A percentile compares a stretch with the other conserved stretches of the same genome.
These are phyloP conservation scores for Casaregolazyma lundiana DNA, from an alignment of 1,139 yeast species.

Conservation along the genomic window DNA sequence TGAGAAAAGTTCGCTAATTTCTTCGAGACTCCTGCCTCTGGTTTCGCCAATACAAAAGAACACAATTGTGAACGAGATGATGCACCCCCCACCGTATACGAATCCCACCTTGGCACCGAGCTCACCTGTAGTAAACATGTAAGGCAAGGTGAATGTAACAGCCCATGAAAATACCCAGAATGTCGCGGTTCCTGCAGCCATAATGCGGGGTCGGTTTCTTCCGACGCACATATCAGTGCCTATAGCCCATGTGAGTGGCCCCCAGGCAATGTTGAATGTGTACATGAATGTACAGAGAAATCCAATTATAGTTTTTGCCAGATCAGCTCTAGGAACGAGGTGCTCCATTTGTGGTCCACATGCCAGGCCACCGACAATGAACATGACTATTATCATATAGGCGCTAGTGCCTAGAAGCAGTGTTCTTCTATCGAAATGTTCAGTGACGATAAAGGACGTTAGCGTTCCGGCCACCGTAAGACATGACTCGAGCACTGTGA, in stretches of 20 bases:
- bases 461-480: conserved; percentile 55
- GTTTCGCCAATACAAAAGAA: conserved; percentile 68
- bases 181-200: conserved; percentile 66
- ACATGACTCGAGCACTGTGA: conserved; percentile 70
- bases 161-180: conserved; percentile 74
- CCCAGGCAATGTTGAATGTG: conserved; percentile 83
- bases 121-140: conserved; percentile 61
- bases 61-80: conserved; percentile 44
- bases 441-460: conserved; percentile 61
- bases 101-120: conserved; percentile 67
- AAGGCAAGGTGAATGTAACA: conserved; percentile 64
- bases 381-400: conserved; percentile 61
- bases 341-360: no score
- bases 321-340: not conserved
- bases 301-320: conserved; percentile 57
- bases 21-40: conserved; percentile 67
- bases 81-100: conserved; percentile 47
- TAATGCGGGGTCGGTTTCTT: conserved; percentile 66
- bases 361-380: conserved; percentile 45
- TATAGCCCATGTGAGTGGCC: conserved; percentile 74
- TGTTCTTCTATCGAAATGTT: conserved; percentile 64
- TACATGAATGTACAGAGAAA: conserved; percentile 71
- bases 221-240: conserved; percentile 67
- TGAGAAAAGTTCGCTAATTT: conserved; percentile 61
- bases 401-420: conserved; percentile 60